Evolutionary conservation across 1,139 yeast genomes (phyloP), one percentile per base, ranked within the genome.

Genomic region (Nakaseomyces delphensis): DNA sequence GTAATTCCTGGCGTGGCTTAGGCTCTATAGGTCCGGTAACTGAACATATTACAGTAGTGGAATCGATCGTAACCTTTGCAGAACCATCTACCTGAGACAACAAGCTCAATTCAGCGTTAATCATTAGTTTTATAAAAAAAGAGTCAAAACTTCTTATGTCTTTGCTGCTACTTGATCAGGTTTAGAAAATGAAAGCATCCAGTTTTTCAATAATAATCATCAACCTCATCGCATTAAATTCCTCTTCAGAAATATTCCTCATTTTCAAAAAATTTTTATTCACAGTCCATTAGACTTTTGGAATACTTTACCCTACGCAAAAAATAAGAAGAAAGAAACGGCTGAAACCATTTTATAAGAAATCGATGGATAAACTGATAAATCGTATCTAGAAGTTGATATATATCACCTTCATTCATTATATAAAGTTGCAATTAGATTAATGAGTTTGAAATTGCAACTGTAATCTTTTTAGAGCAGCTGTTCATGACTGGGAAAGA

Each of bases 1-100:
- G 95, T 33, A 81, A 64, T 60, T 91, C 98, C 59, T 87, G 95
- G 53, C 93, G 74, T 15, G 76, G 64, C 61, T 82, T 83, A 9
- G 89, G 84, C 56, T 89, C 97, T 38, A 89, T 73, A 0, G 98
- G 98, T 0, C 98, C 98, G 1, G 89, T 74, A 1, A 89, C 89
- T 0, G 95, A 78, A 35, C 82, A 77, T 3, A 86, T 63, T 6
- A 83, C 78, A 49, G 76, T 75, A 1, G 85, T 77, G 18, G 59
- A 62, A 6, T 71, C 74, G 18, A 67, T 59, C 19, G 64, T 58
- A 49, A 82, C 67, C 39, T 74, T 74, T 0, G 93, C 79, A 2
- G 95, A 84, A 1, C 96, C 96, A 60, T 85, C 95, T 1, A 79
- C 89, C 48, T 77, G 73, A 41, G 66, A 63, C 42, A 83, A 60